These are phyloP conservation scores for Pichia membranifaciens DNA, from an alignment of 805 yeast genomes.

Conservation along the genomic window DNA sequence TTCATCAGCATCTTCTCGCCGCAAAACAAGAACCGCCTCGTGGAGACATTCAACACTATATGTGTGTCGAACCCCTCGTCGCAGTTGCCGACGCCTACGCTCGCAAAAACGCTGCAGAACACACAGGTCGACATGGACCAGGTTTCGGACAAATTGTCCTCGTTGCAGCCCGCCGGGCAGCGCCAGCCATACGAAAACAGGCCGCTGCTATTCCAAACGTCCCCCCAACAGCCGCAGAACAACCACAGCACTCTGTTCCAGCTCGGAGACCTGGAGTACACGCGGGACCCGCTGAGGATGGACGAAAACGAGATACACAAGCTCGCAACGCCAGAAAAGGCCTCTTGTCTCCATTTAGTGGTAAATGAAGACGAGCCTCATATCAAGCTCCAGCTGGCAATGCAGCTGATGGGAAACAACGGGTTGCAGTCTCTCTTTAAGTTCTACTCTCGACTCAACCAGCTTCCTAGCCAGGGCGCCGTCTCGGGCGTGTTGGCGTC, in stretches of 20 bases:
- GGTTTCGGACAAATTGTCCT: constrained; percentile 12
- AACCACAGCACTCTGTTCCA: constrained; percentile 12
- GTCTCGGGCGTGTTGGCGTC: constrained; percentile 8
- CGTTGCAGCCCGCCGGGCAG: not conserved
- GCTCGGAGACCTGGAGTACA: constrained; percentile 18
- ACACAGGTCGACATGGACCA: constrained; percentile 11
- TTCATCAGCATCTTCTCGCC: constrained; percentile 26
- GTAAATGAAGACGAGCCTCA: constrained; percentile 25
- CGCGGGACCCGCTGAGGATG: constrained; percentile 20
- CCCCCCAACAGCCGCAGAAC: not conserved
- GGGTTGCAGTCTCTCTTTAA: constrained; percentile 9
- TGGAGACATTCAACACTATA: constrained; percentile 23
- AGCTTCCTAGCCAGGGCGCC: not conserved
- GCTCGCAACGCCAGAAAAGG: not conserved
- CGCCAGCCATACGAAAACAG: not conserved
- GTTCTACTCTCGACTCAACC: constrained; percentile 1
- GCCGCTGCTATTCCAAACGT: not conserved
- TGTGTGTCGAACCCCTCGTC: constrained; percentile 11
- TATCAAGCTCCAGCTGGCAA: constrained; percentile 21
- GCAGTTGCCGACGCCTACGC: not conserved
- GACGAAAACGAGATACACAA: not conserved
- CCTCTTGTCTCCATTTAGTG: constrained; percentile 13
- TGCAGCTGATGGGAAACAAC: constrained; percentile 12
- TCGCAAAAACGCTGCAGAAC: not conserved
- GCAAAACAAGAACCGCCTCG: constrained; percentile 19